Evolutionary conservation across 2,329 filamentous ascomycete genomes (phyloP).

Genomic region (Diaporthe sp.): DNA sequence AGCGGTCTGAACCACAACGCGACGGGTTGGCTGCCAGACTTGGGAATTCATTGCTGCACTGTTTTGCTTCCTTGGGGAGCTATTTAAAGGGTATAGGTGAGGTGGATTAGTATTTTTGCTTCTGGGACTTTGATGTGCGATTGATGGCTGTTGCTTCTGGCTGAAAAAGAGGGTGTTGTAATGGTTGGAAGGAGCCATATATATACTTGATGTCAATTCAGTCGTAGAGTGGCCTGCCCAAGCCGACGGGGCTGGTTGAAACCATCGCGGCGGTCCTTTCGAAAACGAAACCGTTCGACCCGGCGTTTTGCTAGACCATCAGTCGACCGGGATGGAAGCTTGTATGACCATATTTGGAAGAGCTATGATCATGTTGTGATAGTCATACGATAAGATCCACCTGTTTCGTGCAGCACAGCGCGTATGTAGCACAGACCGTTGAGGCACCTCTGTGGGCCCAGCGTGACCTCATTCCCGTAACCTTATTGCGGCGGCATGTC

Average conservation of each 20-base stretch:
- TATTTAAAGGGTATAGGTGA: neutral
- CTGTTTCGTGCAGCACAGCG: slow-evolving; percentile 23
- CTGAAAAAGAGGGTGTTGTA: neutral
- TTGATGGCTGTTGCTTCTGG: neutral
- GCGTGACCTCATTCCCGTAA: slow-evolving; percentile 14
- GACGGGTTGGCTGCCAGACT: slow-evolving; percentile 29
- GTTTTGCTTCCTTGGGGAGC: neutral
- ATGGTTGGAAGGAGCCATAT: neutral
- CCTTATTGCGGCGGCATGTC: neutral
- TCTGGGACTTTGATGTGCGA: neutral
- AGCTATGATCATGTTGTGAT: slow-evolving; percentile 7
- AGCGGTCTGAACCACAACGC: slow-evolving; percentile 12
- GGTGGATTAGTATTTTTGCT: neutral
- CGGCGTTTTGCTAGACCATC: slow-evolving; percentile 7
- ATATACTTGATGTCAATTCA: neutral
- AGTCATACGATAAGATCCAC: slow-evolving; percentile 22
- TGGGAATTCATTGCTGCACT: slow-evolving; percentile 12
- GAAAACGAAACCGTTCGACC: slow-evolving; percentile 13
- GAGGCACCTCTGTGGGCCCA: slow-evolving; percentile 13
- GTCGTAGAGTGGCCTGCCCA: neutral
- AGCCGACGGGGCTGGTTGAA: slow-evolving; percentile 11
- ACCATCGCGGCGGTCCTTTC: slow-evolving; percentile 11
- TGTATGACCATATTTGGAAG: slow-evolving; percentile 19
- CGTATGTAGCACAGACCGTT: slow-evolving; percentile 20
- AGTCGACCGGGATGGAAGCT: slow-evolving; percentile 1